Base-by-base conservation (phyloP, 2,329 filamentous ascomycete genomes). In the Penicillium nordicum region DNA sequence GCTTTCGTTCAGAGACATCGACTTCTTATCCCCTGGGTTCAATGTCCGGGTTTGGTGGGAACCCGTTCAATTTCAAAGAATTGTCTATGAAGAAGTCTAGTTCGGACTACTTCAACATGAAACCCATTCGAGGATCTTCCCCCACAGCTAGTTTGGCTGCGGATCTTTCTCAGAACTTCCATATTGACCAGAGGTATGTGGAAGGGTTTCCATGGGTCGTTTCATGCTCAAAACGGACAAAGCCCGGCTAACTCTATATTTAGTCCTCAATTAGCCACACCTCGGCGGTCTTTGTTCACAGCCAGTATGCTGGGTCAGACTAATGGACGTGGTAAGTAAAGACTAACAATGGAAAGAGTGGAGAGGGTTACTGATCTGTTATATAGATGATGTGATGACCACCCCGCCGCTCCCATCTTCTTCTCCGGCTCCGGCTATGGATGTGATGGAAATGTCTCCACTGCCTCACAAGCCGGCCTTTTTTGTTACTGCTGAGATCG, bases 151-250 rank as follows among this genome's bases (percentile, higher is more conserved):
- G 90, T 70, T 80, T 99, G 65, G 93, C 92, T 41, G 92, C 92
- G 60, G 94, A 99, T 76, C 82, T 97, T 67, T 97, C 92, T 57
- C 92, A 96, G 72, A 99, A 97, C 79, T 96, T 97, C 73, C 89
- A 93, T 72, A 89, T 97, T 73, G 92, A 97, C 76, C 91, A 88
- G 70, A 97, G 92, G 93, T 97, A 43, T 11, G 52, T 44, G 16
- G 18, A 29, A 7, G 14, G 29, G 14, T 23, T 29, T 18, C 21
- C 27, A 25, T 29, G 23, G 23, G n/a, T 32, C 37, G 48, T 50
- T 41, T 47, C 38, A 27, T 25, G 11, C 34, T 30, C 27, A 53
- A 53, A 53, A 47, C 49, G 58, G 42, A 62, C 63, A 64, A 60
- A 58, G 61, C 30, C 41, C 23, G 62, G 63, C 74, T 82, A 65